phyloP scores from a whole-genome alignment of 1,139 yeast genomes.

The Scheffersomyces quercinus region DNA sequence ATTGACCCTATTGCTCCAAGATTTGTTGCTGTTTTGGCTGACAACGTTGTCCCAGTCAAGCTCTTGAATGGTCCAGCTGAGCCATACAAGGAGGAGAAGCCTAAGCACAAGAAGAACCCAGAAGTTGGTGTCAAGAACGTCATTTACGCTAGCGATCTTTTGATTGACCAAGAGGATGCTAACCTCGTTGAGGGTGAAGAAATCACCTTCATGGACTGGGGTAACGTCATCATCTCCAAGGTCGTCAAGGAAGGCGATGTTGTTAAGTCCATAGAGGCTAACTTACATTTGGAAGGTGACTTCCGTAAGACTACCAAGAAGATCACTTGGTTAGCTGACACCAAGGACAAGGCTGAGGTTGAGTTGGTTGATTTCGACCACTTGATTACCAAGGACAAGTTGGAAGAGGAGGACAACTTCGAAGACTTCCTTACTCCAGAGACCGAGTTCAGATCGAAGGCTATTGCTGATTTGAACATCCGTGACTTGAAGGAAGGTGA shows the following conservation, averaged over 20 bases:
- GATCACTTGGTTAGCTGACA: conserved; percentile 92
- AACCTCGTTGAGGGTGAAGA: conserved; percentile 75
- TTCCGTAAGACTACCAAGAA: conserved; percentile 96
- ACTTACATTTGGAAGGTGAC: conserved; percentile 91
- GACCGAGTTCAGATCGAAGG: conserved; percentile 81
- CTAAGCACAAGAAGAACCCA: conserved; percentile 95
- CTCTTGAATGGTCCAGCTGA: conserved; percentile 70
- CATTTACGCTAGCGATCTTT: conserved; percentile 58
- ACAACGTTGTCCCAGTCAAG: conserved; percentile 64
- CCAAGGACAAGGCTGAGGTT: conserved; percentile 66
- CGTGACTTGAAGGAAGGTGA: conserved; percentile 79
- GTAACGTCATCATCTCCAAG: conserved; percentile 82
- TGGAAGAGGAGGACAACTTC: conserved; percentile 92
- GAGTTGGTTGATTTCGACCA: conserved; percentile 93
- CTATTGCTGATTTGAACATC: conserved; percentile 80
- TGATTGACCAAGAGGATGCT: conserved; percentile 92
- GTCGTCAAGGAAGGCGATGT: conserved; percentile 55
- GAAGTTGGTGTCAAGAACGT: conserved; percentile 86
- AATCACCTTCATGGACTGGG: conserved; percentile 98
- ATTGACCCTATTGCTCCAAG: conserved; percentile 97
- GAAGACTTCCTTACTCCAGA: conserved; percentile 89
- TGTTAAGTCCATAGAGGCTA: conserved; percentile 70
- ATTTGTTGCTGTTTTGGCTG: conserved; percentile 72
- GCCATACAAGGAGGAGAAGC: conserved; percentile 67
- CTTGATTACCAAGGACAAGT: conserved; percentile 91